Conservation (phyloP, 805 yeast species). For the Yarrowia osloensis region DNA sequence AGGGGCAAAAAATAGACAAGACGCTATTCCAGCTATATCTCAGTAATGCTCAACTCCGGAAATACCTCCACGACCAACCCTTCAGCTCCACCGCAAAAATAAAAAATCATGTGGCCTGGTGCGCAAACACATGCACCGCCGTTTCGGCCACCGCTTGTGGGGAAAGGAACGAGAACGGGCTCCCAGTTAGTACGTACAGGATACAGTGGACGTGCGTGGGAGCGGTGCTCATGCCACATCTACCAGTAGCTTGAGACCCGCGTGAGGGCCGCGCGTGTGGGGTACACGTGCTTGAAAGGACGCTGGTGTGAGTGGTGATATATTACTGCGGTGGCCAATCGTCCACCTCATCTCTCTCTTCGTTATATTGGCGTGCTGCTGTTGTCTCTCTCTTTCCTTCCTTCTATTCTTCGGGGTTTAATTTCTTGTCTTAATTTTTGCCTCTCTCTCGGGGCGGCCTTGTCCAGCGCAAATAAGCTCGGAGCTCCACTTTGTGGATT, state of each 20-base stretch:
- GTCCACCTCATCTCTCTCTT: too few species aligned
- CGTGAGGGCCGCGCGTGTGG: neutral
- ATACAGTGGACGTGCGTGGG: neutral
- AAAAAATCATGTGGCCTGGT: constrained; percentile 4
- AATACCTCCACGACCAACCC: too few species aligned
- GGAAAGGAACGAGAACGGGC: constrained; percentile 20
- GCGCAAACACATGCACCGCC: constrained; percentile 28
- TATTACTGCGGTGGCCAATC: too few species aligned
- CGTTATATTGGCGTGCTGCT: too few species aligned
- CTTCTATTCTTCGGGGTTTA: neutral
- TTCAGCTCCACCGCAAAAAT: too few species aligned
- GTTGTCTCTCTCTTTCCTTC: neutral
- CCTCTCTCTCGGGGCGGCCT: neutral
- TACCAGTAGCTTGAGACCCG: too few species aligned
- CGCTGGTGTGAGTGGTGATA: too few species aligned
- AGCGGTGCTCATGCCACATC: too few species aligned
- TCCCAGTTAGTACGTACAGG: too few species aligned
- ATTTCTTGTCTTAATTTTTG: neutral
- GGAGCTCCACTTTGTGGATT: too few species aligned
- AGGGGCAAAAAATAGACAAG: neutral
- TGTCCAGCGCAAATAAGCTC: neutral
- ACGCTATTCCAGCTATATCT: too few species aligned
- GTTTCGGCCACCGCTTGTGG: constrained; percentile 20
- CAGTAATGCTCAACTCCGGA: too few species aligned
- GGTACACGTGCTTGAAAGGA: neutral